phyloP scores from a whole-genome alignment of 495 filamentous ascomycete species.

The Lophiotrema nucula region DNA sequence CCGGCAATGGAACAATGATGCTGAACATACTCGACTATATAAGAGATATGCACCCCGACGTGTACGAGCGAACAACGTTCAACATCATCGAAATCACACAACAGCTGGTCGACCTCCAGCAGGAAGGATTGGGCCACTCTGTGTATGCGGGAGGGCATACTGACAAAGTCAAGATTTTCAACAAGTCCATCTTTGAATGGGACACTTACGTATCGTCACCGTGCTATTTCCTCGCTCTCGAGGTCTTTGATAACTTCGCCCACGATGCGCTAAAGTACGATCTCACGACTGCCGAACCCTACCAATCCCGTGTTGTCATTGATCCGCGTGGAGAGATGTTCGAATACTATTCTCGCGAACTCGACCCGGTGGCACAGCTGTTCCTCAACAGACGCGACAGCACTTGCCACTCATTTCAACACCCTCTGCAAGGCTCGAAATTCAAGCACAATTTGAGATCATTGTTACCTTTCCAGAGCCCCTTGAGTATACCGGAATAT shows the following conservation, averaged over 20 bases:
- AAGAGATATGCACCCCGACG: slow-evolving; percentile 79
- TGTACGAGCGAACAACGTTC: slow-evolving; percentile 92
- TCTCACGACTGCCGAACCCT: slow-evolving; percentile 64
- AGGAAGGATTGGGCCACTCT: slow-evolving; percentile 61
- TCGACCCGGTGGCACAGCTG: slow-evolving; percentile 80
- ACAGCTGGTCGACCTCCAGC: slow-evolving; percentile 74
- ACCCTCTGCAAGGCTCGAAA: slow-evolving; percentile 54
- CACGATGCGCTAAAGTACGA: slow-evolving; percentile 94
- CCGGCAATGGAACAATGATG: slow-evolving; percentile 97
- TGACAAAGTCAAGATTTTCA: slow-evolving; percentile 87
- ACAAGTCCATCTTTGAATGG: slow-evolving; percentile 95
- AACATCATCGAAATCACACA: slow-evolving; percentile 93
- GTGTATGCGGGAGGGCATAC: slow-evolving; percentile 70
- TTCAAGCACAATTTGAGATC: slow-evolving; percentile 57
- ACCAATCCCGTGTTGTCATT: slow-evolving; percentile 86
- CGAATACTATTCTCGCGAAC: slow-evolving; percentile 77
- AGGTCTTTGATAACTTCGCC: slow-evolving; percentile 98
- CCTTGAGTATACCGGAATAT: slow-evolving; percentile 80
- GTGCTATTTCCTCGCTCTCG: slow-evolving; percentile 97
- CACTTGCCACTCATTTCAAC: slow-evolving; percentile 57
- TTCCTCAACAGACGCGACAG: slow-evolving; percentile 76
- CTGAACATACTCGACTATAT: slow-evolving; percentile 96
- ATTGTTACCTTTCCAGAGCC: slow-evolving; percentile 65
- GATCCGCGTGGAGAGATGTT: slow-evolving; percentile 84
- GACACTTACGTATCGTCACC: slow-evolving; percentile 76